A percentile compares a stretch with the other conserved stretches of the same genome.
phyloP scores from a whole-genome alignment of 164 flowering plant genomes.

The Cinnamomum chago region DNA sequence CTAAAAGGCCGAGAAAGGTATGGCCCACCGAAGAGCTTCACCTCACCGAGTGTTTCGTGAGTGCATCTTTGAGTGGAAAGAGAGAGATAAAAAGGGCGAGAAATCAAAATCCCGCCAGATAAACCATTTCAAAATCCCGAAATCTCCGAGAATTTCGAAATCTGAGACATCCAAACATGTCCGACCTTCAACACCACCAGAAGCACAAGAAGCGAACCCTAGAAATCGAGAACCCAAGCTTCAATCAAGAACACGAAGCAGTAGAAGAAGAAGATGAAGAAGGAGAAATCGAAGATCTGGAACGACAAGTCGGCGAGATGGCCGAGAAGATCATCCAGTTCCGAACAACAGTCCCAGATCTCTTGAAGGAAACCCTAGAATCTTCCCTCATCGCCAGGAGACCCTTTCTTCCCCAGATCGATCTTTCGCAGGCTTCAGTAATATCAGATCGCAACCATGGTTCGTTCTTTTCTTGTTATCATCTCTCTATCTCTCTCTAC shows the following conservation, averaged over 20 bases:
- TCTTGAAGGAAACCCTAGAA: neutral
- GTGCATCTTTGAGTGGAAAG: no score
- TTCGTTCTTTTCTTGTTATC: neutral
- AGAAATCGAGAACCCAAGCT: neutral
- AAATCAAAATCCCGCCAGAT: no score
- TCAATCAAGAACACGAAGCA: neutral
- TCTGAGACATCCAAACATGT: neutral
- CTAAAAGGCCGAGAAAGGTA: no score
- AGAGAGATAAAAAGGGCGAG: no score
- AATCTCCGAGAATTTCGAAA: neutral
- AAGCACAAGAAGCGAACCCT: neutral
- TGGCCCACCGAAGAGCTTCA: no score
- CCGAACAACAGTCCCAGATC: neutral
- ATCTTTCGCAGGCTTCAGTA: neutral
- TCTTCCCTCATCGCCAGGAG: conserved; percentile 3
- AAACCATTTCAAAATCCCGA: neutral
- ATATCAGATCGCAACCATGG: neutral
- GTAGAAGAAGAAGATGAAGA: neutral
- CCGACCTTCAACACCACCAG: neutral
- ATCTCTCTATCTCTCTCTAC: neutral
- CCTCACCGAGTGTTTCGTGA: no score
- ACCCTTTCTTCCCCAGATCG: neutral
- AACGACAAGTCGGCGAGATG: conserved; percentile 2
- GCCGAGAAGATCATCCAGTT: conserved; percentile 1
- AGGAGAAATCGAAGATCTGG: neutral